These are phyloP conservation scores for Crithidia acanthocephali DNA, from an alignment of 208 protist species.

Conservation along the genomic window DNA sequence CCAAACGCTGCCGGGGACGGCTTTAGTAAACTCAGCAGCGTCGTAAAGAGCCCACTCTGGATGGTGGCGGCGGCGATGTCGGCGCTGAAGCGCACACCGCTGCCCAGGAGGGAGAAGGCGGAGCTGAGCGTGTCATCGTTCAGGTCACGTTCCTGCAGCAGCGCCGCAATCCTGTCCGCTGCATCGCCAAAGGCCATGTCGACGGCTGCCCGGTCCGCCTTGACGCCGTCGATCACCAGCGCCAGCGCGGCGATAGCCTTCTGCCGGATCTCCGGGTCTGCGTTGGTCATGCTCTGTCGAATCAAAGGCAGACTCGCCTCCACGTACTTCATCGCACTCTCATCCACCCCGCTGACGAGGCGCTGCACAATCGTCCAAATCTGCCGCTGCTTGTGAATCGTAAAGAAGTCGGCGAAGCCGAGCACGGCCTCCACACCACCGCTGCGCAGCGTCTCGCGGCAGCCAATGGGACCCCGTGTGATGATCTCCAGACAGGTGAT, in stretches of 20 bases:
- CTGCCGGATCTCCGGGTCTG: conserved; percentile 76
- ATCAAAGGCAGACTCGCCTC: conserved; percentile 72
- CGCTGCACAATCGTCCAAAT: conserved; percentile 79
- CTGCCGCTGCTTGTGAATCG: conserved; percentile 85
- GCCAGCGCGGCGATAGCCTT: conserved; percentile 63
- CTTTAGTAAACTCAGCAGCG: conserved; percentile 34
- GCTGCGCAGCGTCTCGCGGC: conserved; percentile 54
- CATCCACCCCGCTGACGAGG: conserved; percentile 67
- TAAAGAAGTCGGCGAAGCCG: conserved; percentile 95
- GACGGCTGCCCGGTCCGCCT: conserved; percentile 43
- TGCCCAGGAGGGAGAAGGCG: conserved; percentile 46
- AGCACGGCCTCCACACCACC: conserved; percentile 88
- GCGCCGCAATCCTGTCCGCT: conserved; percentile 33
- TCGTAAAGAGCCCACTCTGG: conserved; percentile 43
- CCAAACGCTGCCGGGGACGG: background rate
- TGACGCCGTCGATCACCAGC: conserved; percentile 59
- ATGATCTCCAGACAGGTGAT: conserved; percentile 93
- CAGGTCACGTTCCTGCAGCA: conserved; percentile 41
- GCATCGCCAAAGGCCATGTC: conserved; percentile 63
- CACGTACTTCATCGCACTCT: conserved; percentile 55
- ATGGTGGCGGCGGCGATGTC: conserved; percentile 46
- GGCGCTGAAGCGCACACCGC: conserved; percentile 51
- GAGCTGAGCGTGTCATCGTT: conserved; percentile 58
- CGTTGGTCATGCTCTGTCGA: conserved; percentile 57
- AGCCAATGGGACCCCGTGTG: conserved; percentile 44